Percentiles rank a stretch among this genome's conserved stretches.
phyloP scores from a whole-genome alignment of 768 basidiomycete species.

The Suillus variegatus region DNA sequence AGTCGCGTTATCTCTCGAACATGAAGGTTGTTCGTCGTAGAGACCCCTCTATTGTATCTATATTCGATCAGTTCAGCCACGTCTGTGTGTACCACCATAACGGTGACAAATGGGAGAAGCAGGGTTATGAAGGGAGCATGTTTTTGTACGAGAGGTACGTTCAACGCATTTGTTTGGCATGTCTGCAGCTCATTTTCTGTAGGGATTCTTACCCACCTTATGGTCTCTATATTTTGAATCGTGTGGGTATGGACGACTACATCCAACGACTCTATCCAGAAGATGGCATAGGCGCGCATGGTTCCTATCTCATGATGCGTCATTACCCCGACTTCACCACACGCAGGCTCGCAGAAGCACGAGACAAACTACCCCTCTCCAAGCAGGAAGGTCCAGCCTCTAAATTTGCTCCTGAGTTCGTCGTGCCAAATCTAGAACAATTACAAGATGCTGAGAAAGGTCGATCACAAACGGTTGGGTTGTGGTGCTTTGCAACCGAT shows the following conservation, averaged over 20 bases:
- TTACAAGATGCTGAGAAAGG: constrained; percentile 55
- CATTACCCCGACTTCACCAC: constrained; percentile 70
- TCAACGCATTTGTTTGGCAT: not conserved
- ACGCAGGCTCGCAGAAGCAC: constrained; percentile 43
- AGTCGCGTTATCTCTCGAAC: constrained; percentile 71
- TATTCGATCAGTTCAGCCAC: constrained; percentile 88
- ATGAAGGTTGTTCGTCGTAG: constrained; percentile 78
- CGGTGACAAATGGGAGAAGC: constrained; percentile 77
- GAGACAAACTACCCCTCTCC: constrained; percentile 22
- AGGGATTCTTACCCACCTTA: constrained; percentile 81
- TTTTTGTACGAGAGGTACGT: constrained; percentile 84
- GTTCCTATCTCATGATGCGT: constrained; percentile 71
- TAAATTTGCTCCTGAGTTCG: constrained; percentile 54
- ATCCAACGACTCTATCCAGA: constrained; percentile 75
- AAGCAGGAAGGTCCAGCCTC: constrained; percentile 34
- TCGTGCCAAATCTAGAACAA: constrained; percentile 42
- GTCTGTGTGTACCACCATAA: constrained; percentile 81
- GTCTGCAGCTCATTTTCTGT: constrained; percentile 8
- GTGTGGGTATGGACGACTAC: constrained; percentile 78
- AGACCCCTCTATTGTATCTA: constrained; percentile 76
- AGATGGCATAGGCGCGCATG: constrained; percentile 63
- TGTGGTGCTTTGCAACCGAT: constrained; percentile 76
- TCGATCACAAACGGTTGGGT: constrained; percentile 56
- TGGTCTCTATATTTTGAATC: constrained; percentile 83
- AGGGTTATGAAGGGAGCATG: constrained; percentile 86